Conservation (phyloP, 2,329 filamentous ascomycete species). For the Xylaria sp. region DNA sequence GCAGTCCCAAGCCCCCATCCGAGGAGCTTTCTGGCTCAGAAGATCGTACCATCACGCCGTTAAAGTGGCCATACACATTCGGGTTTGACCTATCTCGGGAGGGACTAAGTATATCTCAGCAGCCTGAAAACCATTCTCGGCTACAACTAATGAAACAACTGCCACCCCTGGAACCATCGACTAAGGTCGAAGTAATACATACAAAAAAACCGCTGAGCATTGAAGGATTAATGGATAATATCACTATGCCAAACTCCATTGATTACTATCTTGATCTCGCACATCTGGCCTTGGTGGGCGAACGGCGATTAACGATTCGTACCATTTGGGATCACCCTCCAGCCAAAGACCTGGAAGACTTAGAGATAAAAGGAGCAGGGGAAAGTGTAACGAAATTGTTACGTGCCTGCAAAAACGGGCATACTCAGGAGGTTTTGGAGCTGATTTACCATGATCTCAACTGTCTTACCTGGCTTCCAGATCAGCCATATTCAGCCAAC, state of each 20-base stretch:
- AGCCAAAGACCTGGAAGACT: slow-evolving; percentile 6
- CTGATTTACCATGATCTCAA: slow-evolving; percentile 17
- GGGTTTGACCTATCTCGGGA: not conserved
- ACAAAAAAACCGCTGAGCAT: not conserved
- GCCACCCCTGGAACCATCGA: not conserved
- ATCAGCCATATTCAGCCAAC: not conserved
- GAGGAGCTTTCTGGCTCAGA: not conserved
- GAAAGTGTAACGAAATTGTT: slow-evolving; percentile 7
- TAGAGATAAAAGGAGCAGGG: slow-evolving; percentile 9
- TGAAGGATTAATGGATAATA: slow-evolving; percentile 11
- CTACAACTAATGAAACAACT: not conserved
- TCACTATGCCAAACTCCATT: slow-evolving; percentile 6
- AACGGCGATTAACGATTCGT: slow-evolving; percentile 13
- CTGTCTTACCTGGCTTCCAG: not conserved
- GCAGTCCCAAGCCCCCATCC: not conserved
- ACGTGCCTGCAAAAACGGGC: slow-evolving; percentile 25
- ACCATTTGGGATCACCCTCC: slow-evolving; percentile 7
- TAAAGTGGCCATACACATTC: slow-evolving; percentile 1
- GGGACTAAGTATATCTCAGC: not conserved
- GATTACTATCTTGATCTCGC: slow-evolving; percentile 2
- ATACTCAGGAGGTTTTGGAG: not conserved
- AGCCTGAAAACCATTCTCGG: not conserved
- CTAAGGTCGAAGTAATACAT: not conserved
- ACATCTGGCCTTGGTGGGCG: not conserved
- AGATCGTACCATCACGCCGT: not conserved